Evolutionary conservation across 192 early-diverging fungal species (phyloP), one percentile per base, ranked within the genome.

Genomic region (Pilaira anomala): DNA sequence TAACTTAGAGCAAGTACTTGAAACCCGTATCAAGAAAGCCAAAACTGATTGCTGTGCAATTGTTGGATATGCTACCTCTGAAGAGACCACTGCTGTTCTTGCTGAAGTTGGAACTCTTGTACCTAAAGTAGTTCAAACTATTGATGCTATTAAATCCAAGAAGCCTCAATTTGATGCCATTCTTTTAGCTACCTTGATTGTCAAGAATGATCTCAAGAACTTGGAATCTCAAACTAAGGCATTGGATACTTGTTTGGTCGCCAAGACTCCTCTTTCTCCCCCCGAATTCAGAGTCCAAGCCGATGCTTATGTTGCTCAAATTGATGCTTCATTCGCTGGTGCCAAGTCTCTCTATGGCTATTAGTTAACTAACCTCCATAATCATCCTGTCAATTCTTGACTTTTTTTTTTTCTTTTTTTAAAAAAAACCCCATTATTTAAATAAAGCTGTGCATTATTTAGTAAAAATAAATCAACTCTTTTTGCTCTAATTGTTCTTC

Each of bases 11-110:
- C 30, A n/a, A 0, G 42, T n/a, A 21, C 28, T 64, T 24, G 50
- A 54, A 42, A 64, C 21, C n/a, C 39, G 40, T 11, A 36, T 54
- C 51, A 52, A 64, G 25, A n/a, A 26, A 7, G 50, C 62, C 6
- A 53, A 36, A 16, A 54, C 42, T 45, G 41, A 45, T 19, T 54
- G 62, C 24, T 29, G 26, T 19, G 40, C 30, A n/a, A 39, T 52
- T 40, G 4, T 41, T 28, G 39, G 39, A n/a, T 11, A 25, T 1
- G 18, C 45, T 26, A 29, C 50, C 28, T 41, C 51, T 1, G 50
- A 39, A 7, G 62, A 64, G 19, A 51, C 62, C 21, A 41, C 50
- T 16, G 50, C 39, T 48, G 40, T 64, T 14, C 22, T 64, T 36
- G 25, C 18, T n/a, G 50, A 53, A 44, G 51, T 64, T 13, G 51